Conservation (phyloP, 2,329 filamentous ascomycete genomes). For the Plenodomus tracheiphilus region DNA sequence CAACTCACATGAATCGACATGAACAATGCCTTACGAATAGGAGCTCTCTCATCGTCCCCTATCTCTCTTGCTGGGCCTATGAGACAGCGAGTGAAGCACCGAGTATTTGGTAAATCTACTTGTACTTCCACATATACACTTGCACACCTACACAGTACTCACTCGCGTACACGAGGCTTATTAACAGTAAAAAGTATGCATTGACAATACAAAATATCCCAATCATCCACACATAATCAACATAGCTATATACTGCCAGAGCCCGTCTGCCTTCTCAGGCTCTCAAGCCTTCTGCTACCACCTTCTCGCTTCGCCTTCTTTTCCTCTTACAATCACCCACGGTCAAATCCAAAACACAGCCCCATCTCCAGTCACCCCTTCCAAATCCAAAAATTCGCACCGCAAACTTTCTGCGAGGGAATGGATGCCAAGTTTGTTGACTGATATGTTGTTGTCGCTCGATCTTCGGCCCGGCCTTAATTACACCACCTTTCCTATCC, state of each 20-base stretch:
- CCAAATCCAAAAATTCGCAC: conserved; percentile 9
- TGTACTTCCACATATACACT: too few species aligned
- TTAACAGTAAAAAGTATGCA: neutral
- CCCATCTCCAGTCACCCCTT: neutral
- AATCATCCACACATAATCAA: conserved; percentile 28
- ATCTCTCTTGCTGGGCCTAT: too few species aligned
- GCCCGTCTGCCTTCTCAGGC: neutral
- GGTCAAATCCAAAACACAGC: conserved; percentile 1
- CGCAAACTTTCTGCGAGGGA: conserved; percentile 2
- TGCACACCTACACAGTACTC: neutral
- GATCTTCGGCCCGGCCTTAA: neutral
- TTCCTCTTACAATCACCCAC: neutral
- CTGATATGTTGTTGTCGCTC: conserved; percentile 15
- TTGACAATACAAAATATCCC: neutral
- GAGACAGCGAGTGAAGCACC: too few species aligned
- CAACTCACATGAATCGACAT: too few species aligned
- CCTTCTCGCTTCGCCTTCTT: neutral
- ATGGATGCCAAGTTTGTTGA: conserved; percentile 34
- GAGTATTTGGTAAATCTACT: too few species aligned
- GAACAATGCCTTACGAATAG: too few species aligned
- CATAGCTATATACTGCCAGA: conserved; percentile 4
- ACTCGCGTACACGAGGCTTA: neutral
- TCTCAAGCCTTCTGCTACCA: neutral
- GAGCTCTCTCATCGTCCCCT: too few species aligned
- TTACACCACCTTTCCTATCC: neutral